phyloP scores from a whole-genome alignment of 495 filamentous ascomycete species.

The Talaromyces liani region DNA sequence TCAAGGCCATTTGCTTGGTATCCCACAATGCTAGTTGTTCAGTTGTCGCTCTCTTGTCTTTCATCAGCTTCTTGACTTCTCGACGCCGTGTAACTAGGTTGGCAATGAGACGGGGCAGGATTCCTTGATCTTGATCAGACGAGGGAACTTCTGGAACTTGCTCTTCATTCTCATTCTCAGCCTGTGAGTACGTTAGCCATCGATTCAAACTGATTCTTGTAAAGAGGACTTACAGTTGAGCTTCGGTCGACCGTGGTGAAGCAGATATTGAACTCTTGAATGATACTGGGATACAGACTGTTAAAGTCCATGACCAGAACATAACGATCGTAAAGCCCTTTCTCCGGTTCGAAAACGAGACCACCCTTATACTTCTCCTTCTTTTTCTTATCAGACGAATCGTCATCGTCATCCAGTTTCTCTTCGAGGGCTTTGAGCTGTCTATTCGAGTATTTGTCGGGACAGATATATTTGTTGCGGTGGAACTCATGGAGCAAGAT shows the following conservation, averaged over 20 bases:
- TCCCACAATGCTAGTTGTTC: constrained; percentile 94
- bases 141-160: constrained; percentile 67
- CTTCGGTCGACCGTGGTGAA: constrained; percentile 89
- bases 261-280: constrained; percentile 98
- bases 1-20: constrained; percentile 93
- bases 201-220: constrained; percentile 9
- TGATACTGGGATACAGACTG: constrained; percentile 96
- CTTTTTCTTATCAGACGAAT: constrained; percentile 71
- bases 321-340: constrained; percentile 92
- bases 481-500: constrained; percentile 97
- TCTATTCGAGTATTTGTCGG: constrained; percentile 77
- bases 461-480: constrained; percentile 93
- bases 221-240: constrained; percentile 42
- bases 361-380: constrained; percentile 99
- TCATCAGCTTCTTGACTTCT: constrained; percentile 94
- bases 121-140: constrained; percentile 61
- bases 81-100: constrained; percentile 80
- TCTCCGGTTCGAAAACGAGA: constrained; percentile 96
- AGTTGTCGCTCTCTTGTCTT: constrained; percentile 75
- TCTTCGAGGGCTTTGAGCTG: constrained; percentile 60
- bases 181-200: constrained; percentile 32
- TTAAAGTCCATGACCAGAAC: constrained; percentile 99
- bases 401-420: constrained; percentile 63
- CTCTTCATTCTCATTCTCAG: constrained; percentile 68
- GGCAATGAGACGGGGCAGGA: constrained; percentile 83